These are phyloP conservation scores for Malassezia yamatoensis DNA, from an alignment of 1,284 basidiomycete species.

Conservation along the genomic window DNA sequence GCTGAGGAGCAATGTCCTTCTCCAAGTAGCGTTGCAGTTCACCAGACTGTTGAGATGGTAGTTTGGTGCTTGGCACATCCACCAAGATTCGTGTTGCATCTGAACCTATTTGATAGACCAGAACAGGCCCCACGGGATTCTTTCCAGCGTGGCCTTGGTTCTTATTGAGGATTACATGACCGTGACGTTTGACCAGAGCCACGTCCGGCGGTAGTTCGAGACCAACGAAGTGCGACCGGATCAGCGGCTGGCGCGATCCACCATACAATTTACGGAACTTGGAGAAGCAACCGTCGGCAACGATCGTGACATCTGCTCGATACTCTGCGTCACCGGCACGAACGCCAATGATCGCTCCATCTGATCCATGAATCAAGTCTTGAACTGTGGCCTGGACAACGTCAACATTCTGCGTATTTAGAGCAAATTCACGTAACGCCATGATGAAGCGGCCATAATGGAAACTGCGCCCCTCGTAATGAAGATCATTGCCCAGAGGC, in stretches of 20 bases:
- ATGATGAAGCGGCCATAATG: constrained; percentile 91
- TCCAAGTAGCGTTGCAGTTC: constrained; percentile 40
- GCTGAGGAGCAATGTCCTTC: constrained; percentile 32
- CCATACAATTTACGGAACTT: constrained; percentile 58
- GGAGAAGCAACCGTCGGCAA: constrained; percentile 92
- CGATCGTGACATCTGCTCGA: constrained; percentile 67
- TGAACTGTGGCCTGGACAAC: constrained; percentile 33
- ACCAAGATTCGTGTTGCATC: constrained; percentile 78
- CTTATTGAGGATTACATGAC: constrained; percentile 67
- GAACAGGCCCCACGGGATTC: constrained; percentile 58
- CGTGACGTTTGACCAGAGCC: constrained; percentile 54
- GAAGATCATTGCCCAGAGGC: constrained; percentile 39
- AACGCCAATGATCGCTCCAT: constrained; percentile 28
- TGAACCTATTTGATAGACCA: constrained; percentile 73
- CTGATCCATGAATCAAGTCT: constrained; percentile 27
- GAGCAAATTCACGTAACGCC: constrained; percentile 62
- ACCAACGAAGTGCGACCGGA: constrained; percentile 71
- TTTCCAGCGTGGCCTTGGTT: background rate
- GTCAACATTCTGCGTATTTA: constrained; percentile 38
- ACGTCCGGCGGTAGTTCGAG: constrained; percentile 60
- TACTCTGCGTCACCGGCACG: constrained; percentile 25
- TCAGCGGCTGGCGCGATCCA: constrained; percentile 52
- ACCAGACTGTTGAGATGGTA: constrained; percentile 64
- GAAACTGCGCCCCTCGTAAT: constrained; percentile 62
- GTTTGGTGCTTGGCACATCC: constrained; percentile 68